Evolutionary conservation across 2,329 filamentous ascomycete genomes (phyloP).

Genomic region (Fusarium chaquense): DNA sequence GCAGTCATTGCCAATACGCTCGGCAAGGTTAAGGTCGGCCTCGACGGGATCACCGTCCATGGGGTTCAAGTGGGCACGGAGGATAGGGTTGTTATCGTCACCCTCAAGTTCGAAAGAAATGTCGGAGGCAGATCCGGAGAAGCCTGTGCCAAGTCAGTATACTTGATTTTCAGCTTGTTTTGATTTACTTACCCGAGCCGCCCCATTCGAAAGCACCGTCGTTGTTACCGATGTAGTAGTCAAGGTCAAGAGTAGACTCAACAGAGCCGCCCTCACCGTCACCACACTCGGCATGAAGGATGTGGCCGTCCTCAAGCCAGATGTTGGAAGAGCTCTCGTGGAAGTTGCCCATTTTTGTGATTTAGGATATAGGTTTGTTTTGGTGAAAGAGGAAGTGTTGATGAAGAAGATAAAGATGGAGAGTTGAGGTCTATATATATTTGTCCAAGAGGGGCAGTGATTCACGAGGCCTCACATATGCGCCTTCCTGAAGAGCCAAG

Average conservation of each 20-base stretch:
- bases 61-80: conserved; percentile 62
- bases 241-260: conserved; percentile 62
- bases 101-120: conserved; percentile 64
- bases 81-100: conserved; percentile 61
- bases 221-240: conserved; percentile 64
- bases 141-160: conserved; percentile 49
- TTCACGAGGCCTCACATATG: conserved; percentile 32
- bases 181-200: conserved; percentile 45
- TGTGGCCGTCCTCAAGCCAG: conserved; percentile 62
- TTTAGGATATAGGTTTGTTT: background rate
- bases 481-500: conserved; percentile 20
- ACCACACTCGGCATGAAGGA: conserved; percentile 59
- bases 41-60: conserved; percentile 56
- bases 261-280: conserved; percentile 57
- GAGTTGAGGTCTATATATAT: conserved; percentile 16
- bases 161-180: too few species aligned
- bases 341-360: conserved; percentile 55
- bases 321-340: conserved; percentile 61
- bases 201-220: conserved; percentile 63
- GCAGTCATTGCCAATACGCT: conserved; percentile 65
- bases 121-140: conserved; percentile 59
- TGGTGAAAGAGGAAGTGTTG: background rate
- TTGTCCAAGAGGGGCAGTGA: background rate
- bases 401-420: background rate
- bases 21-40: conserved; percentile 66